phyloP scores from a whole-genome alignment of 805 yeast genomes.

The Kodamaea fukazawae region DNA sequence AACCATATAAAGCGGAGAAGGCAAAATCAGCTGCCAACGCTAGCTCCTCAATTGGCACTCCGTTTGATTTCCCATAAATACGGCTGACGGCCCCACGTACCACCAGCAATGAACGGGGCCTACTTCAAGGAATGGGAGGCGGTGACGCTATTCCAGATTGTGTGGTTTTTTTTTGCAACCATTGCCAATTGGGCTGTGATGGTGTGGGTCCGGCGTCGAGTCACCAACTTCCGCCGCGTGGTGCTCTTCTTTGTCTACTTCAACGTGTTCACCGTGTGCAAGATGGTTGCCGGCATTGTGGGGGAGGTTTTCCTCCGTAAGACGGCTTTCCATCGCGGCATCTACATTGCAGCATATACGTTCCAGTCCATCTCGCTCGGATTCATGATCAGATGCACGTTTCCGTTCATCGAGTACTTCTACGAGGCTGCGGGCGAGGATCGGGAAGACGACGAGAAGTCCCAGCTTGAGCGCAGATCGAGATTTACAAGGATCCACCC shows the following conservation, averaged over 20 bases:
- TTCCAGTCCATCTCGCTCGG: slow-evolving; percentile 5
- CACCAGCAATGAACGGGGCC: too few relatives aligned
- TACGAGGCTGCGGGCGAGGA: neutral
- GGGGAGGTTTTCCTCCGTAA: slow-evolving; percentile 3
- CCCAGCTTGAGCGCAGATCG: neutral
- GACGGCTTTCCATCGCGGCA: neutral
- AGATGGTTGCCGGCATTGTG: slow-evolving; percentile 1
- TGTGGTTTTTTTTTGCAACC: slow-evolving; percentile 3
- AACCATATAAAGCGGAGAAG: slow-evolving; percentile 1
- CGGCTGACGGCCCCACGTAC: too few relatives aligned
- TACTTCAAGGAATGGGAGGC: slow-evolving; percentile 2
- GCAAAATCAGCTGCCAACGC: slow-evolving; percentile 5
- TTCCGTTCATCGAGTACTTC: slow-evolving; percentile 6
- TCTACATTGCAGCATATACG: slow-evolving; percentile 6
- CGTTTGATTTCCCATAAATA: neutral
- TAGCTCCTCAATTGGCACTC: neutral
- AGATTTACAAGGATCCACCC: neutral
- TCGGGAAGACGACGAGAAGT: neutral
- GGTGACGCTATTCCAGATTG: slow-evolving; percentile 2
- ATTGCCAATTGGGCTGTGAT: slow-evolving; percentile 2
- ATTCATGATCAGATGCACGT: slow-evolving; percentile 2
- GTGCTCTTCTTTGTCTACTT: slow-evolving; percentile 4
- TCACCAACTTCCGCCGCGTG: neutral
- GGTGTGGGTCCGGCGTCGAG: neutral
- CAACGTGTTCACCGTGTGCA: slow-evolving; percentile 3